Evolutionary conservation across 2,329 filamentous ascomycete species (phyloP), one percentile per base, ranked within the genome.

Genomic region (Phyllosticta capitalensis): DNA sequence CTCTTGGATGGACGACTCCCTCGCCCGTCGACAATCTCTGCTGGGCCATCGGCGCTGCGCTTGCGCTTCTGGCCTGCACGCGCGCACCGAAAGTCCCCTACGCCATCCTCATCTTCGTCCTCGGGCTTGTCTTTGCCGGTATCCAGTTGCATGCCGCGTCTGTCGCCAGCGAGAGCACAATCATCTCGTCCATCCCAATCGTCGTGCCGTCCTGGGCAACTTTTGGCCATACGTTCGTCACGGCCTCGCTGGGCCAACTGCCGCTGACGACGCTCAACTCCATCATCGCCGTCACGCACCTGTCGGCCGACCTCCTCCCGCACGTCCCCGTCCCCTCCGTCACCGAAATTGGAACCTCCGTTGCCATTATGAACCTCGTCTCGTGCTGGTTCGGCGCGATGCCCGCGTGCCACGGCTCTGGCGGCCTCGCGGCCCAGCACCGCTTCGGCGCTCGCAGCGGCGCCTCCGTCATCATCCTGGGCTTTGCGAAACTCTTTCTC

Each of bases 321-420:
- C 75, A 82, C 1, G 73, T 87, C 2, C 81, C 82, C 6, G 74
- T 70, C 49, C 72, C 75, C 1, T 58, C 69, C 0, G 86, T 90
- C 5, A 92, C 90, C 0, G 79, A 85, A 0, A 79, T 97, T 28
- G 92, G 92, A 1, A 71, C 92, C 61, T 95, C 90, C 58, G 89
- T 97, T 3, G 86, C 87, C 0, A 67, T 79, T 1, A 95, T 96
- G 83, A 97, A 97, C 69, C 76, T 96, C 3, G 71, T 88, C 1
- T 88, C 88, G 17, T 92, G 89, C 67, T 95, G 90, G 89, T 95
- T 96, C 67, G 92, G 92, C 54, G 88, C 88, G 5, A 97, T 96
- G 94, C 94, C 92, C 2, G 85, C 94, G 3, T 97, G 94, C 69
- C 94, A 97, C 70, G 92, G 92, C 5, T 90, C 90, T 0, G 92